Evolutionary conservation across 306 rosid species (phyloP), one percentile per base, ranked within the genome.

Genomic region (Benincasa hispida): DNA sequence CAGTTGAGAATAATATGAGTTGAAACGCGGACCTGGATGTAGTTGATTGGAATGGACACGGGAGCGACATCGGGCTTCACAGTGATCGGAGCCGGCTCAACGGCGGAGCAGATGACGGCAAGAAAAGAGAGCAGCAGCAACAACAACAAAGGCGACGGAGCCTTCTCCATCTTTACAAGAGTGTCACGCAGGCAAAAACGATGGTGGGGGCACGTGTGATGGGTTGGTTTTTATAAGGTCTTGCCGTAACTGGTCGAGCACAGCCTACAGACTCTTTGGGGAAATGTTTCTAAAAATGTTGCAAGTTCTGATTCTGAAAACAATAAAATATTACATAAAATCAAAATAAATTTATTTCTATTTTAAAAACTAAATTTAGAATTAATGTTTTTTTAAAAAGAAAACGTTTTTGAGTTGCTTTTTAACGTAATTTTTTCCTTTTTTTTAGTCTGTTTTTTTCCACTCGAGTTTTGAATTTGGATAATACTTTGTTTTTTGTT

Each of bases 11-110:
- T 12, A 48, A 5, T 9, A 18, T 10, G 45, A 2, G 48, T 19
- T 25, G 63, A 56, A 74, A 56, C 15, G 15, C 75, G 50, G 50
- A 80, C 88, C 82, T 80, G 81, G 39, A 80, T 61, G 12, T 73
- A 51, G 75, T 54, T 72, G 83, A 85, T 57, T 61, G 63, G 81
- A 75, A 85, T 79, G 13, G 80, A 79, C 14, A 27, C 8, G 42
- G 79, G 42, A 24, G 78, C 89, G 1, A 84, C 84, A 5, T 81
- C 89, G 41, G 90, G 92, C 5, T 35, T 77, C 65, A 58, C 51
- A 62, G 77, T 21, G 83, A 79, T 80, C 30, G 72, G 50, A 45
- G 35, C 0, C 0, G 75, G 37, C 73, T 72, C 48, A 55, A 85
- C 79, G 45, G 82, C 82, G 4, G 91, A 81, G 55, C 30, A 8